Base-by-base conservation (phyloP, 331 rosid genomes). In the Acacia pycnantha region DNA sequence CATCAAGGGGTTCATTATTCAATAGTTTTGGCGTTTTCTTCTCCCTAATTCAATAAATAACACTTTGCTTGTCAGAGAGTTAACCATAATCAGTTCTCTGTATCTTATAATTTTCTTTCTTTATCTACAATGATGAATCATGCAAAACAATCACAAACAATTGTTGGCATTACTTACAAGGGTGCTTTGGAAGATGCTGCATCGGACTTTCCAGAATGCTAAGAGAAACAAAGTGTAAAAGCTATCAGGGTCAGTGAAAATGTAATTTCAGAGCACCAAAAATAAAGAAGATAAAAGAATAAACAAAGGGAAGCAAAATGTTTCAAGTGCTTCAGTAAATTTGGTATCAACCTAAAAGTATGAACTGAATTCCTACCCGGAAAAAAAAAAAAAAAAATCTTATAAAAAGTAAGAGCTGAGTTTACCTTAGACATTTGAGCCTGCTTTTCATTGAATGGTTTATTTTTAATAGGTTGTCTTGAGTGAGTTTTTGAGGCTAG, bases 161-260 rank as follows among this genome's bases (percentile, higher is more conserved):
- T 76, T 61, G 50, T 76, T 67, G 80, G 72, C 64, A 75, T 64
- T 70, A 87, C 98, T 84, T 88, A 94, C 99, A 29, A 40, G 31
- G 77, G 84, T 84, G 84, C 91, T 74, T 94, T 86, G 40, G 92
- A 79, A 61, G 73, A 78, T 77, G 90, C 91, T 64, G 92, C 90
- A 85, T 90, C 92, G 83, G 92, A 78, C 82, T 92, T 91, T 84
- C 88, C 92, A 68, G 88, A 72, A 53, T 85, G 88, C 97, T 91
- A 95, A 62, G 81, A 90, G 76, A 85, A 88, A 82, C 72, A 80
- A 40, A 85, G 75, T 37, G 82, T 31, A 74, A 71, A 44, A 77
- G 73, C 50, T 73, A 82, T 87, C 88, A 88, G 85, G 61, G 74
- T 81, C 82, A 50, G 79, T 59, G 85, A 85, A 81, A 56, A 74